Base-by-base conservation (phyloP, 129 eudicot genomes). In the Artemisia argyi region DNA sequence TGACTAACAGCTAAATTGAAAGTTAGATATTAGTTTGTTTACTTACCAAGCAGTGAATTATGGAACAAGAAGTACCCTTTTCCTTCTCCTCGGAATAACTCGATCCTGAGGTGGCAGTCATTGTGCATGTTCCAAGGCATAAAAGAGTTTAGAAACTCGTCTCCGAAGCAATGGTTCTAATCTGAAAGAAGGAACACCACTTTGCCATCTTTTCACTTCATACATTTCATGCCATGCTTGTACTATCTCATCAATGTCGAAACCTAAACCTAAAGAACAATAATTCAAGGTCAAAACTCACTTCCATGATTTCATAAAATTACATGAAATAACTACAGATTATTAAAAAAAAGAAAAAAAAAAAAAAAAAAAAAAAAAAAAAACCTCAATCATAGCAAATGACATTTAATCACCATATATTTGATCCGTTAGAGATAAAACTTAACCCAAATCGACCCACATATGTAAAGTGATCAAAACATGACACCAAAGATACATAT, bases 181-280 rank as follows among this genome's bases (percentile, higher is more conserved):
- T 87, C 69, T 83, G 79, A 81, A 90, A 51, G 94, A 80, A 2
- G 88, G 84, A 65, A 90, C 77, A 15, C 83, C 79, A 61, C 82
- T 81, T 73, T 83, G 84, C 96, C 86, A 85, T 68, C 78, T 84
- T 72, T 85, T 87, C 17, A 88, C 96, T 72, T 90, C 96, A 77
- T 82, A 86, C 90, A 90, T 87, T 76, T 90, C 96, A 58, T 85
- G 89, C 96, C 96, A 90, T 55, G 96, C 96, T 76, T 90, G 96
- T 69, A 90, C 85, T 82, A 90, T 90, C 85, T 90, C 96, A 61
- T 90, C 89, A 66, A 90, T 85, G 46, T 85, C 87, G 71, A 90
- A 90, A 3, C 89, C 87, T 49, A 87, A 46, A 18, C 94, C 96
- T 87, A 86, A 68, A 56, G 9, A 54, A 30, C 63, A 51, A 47